These are phyloP conservation scores for Purshia tridentata DNA, from an alignment of 306 rosid species.

Conservation along the genomic window DNA sequence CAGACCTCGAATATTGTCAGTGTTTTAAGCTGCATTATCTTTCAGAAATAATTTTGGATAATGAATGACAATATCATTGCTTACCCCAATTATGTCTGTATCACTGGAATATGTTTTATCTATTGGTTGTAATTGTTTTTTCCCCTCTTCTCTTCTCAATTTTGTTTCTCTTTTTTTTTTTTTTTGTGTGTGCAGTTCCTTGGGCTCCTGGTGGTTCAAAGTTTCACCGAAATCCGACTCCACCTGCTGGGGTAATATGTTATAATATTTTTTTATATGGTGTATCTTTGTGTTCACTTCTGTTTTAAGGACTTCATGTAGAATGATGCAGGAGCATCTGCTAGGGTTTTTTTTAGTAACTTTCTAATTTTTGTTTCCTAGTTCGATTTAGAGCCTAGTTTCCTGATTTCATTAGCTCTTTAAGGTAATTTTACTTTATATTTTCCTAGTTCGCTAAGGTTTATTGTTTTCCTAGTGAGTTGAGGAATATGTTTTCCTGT, in stretches of 20 bases:
- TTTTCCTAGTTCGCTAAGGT: too few relatives aligned
- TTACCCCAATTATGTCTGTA: background rate
- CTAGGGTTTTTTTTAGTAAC: too few relatives aligned
- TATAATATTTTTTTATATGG: background rate
- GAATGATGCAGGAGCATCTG: too few relatives aligned
- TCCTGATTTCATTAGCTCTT: too few relatives aligned
- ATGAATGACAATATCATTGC: background rate
- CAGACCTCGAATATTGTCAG: background rate
- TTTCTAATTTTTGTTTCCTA: too few relatives aligned
- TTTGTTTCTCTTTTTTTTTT: background rate
- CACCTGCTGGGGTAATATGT: conserved; percentile 84
- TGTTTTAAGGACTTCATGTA: background rate
- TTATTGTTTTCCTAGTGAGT: too few relatives aligned
- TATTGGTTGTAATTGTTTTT: background rate
- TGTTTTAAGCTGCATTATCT: background rate
- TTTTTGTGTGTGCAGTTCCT: conserved; percentile 57
- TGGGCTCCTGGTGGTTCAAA: conserved; percentile 99
- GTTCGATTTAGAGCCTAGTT: too few relatives aligned
- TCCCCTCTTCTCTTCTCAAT: background rate
- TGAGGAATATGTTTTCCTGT: too few relatives aligned
- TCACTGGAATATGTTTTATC: background rate
- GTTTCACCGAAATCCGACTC: conserved; percentile 89
- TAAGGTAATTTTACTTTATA: too few relatives aligned
- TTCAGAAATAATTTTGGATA: conserved; percentile 4
- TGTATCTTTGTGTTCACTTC: background rate